Base-by-base conservation (phyloP, 78 protist genomes). In the Dictyostelium firmibasis region DNA sequence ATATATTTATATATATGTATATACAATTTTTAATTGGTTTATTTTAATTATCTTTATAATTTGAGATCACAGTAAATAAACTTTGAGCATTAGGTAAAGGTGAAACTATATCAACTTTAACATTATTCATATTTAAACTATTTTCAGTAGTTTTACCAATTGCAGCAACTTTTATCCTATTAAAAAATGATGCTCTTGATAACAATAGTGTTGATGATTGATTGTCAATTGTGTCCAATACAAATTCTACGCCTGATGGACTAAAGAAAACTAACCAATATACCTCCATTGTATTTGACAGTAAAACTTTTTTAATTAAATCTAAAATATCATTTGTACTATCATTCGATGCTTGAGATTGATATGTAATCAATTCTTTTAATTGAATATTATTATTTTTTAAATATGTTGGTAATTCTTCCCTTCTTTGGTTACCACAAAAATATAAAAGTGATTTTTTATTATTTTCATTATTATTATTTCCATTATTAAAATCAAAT, bases 371-470 rank as follows among this genome's bases (percentile, higher is more conserved):
- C 3, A 57, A 20, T 43, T 82, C 86, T 4, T 50, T 60, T 20
- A 50, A 23, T 11, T 25, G 31, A 33, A 82, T 82, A 57, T 25
- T 33, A 23, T 82, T 29, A 33, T 57, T 18, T 6, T 25, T 23
- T 57, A 82, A 35, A 44, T 60, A 20, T n/a, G 4, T 6, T 82
- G 75, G 77, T 35, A 82, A 35, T 25, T 82, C 86, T 11, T 82
- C 86, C 25, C 86, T 82, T 82, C 86, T 82, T 57, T 57, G 18
- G 35, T 60, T 35, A 23, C 86, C 86, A 82, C 86, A 82, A 57
- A 82, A 57, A n/a, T 82, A 82, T 25, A 57, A 35, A 16, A 82
- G 38, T 20, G 25, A 3, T 25, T 35, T n/a, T 8, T 10, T 14
- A 82, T 23, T 18, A 20, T 23, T n/a, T 4, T 38, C 31, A 14